Evolutionary conservation across 2,329 filamentous ascomycete species (phyloP), one percentile per base, ranked within the genome.

Genomic region (Thyridium curvatum): DNA sequence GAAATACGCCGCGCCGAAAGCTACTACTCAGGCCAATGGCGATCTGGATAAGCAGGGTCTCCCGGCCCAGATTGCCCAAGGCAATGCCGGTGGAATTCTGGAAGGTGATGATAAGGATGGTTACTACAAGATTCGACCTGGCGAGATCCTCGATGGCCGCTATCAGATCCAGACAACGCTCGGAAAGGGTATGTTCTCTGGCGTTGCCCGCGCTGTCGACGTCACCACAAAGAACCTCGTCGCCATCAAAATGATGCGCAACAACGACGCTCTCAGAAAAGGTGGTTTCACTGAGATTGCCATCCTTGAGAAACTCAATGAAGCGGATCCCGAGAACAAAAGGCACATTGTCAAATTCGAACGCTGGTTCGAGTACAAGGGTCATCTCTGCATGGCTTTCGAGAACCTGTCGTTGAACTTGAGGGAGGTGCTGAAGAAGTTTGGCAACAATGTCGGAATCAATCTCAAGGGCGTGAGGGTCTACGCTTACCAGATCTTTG

Each of bases 171-270:
- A 91, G 58, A 80, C 90, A 42, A 83, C 83, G 38, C 73, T 98
- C 16, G 93, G 93, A 46, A 89, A 87, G 61, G 93, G 93, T 52
- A 95, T 96, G 75, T 98, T 96, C 59, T 94, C 93, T 0, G 89
- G 88, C 8, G 93, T 98, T n/a, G 88, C 93, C 38, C 82, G 88
- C 47, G 93, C 93, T 16, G 74, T 79, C 46, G 90, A 96, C 60
- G 76, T 83, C 16, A 79, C 78, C 35, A 86, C 75, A 41, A 82
- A 82, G 53, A 77, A 78, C 50, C 60, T 85, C n/a, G 90, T 97
- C 26, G 93, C 93, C 17, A 86, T 98, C 72, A 98, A 98, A 66
- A 93, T 98, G 52, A 94, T 97, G 62, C 86, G 93, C 46, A 94
- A 94, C 61, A 97, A 98, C 53, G 90, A 95, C 55, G 86, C 87